phyloP scores from a whole-genome alignment of 805 yeast species.

The Saturnispora besseyi region DNA sequence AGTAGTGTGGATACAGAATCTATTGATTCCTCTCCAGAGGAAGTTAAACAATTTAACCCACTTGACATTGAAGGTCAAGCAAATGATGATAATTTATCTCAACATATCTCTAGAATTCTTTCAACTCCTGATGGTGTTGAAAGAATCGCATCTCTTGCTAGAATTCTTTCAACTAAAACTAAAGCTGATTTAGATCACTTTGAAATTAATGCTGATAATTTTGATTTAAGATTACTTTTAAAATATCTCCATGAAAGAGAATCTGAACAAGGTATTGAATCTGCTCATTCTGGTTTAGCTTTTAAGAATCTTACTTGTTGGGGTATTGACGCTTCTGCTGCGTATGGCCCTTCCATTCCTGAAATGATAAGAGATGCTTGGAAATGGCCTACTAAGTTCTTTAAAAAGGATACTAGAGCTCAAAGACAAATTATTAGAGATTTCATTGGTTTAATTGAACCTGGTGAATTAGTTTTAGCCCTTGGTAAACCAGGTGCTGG shows the following conservation, averaged over 20 bases:
- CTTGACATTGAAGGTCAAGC: constrained; percentile 21
- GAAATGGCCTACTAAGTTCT: constrained; percentile 24
- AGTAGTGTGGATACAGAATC: constrained; percentile 18
- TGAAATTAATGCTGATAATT: constrained; percentile 37
- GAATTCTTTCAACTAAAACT: constrained; percentile 41
- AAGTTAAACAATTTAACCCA: constrained; percentile 21
- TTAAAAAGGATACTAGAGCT: constrained; percentile 27
- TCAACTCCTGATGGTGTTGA: constrained; percentile 22
- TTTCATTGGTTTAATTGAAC: constrained; percentile 34
- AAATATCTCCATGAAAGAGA: constrained; percentile 32
- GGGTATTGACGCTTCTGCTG: constrained; percentile 46
- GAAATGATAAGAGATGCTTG: constrained; percentile 32
- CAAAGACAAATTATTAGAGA: constrained; percentile 32
- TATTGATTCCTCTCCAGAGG: constrained; percentile 20
- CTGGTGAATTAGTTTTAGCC: constrained; percentile 65
- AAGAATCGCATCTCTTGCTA: constrained; percentile 40
- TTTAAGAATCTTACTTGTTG: constrained; percentile 36
- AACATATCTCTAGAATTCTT: constrained; percentile 21
- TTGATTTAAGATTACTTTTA: constrained; percentile 36
- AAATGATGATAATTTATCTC: constrained; percentile 19
- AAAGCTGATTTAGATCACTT: constrained; percentile 36
- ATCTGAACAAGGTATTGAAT: constrained; percentile 37
- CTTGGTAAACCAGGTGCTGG: constrained; percentile 77
- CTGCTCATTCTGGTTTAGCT: constrained; percentile 43
- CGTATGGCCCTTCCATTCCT: constrained; percentile 39